Percentiles rank a stretch among this genome's conserved stretches.
Evolutionary conservation across 352 stramenopile genomes (phyloP).

Genomic region (Albugo laibachii): DNA sequence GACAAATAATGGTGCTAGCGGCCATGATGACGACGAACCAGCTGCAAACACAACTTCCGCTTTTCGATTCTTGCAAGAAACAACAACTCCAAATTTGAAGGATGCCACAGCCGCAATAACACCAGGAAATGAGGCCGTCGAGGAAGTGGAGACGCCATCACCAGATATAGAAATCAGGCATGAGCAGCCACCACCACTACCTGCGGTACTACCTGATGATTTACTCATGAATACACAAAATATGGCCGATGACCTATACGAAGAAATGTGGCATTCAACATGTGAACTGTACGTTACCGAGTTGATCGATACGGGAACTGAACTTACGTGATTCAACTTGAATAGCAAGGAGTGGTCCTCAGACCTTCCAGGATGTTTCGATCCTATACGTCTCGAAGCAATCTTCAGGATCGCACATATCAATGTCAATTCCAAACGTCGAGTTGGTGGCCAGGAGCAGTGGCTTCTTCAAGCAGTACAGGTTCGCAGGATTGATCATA

Average conservation of each 20-base stretch:
- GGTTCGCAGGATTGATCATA: slow-evolving; percentile 13
- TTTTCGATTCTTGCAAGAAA: slow-evolving; percentile 46
- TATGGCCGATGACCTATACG: slow-evolving; percentile 30
- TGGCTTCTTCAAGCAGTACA: slow-evolving; percentile 63
- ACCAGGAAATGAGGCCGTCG: no score
- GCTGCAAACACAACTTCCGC: slow-evolving; percentile 17
- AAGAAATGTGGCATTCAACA: slow-evolving; percentile 57
- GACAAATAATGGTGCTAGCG: not conserved
- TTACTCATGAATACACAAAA: slow-evolving; percentile 31
- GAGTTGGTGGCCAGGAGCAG: slow-evolving; percentile 58
- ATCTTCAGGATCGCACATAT: slow-evolving; percentile 49
- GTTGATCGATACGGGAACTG: no score
- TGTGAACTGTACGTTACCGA: slow-evolving; percentile 39
- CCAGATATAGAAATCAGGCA: not conserved
- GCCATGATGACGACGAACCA: not conserved
- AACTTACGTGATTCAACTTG: no score
- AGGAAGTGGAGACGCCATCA: not conserved
- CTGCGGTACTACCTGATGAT: slow-evolving; percentile 19
- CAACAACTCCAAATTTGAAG: no score
- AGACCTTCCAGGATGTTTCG: not conserved
- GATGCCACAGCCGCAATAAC: no score
- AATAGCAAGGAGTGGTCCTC: slow-evolving; percentile 6
- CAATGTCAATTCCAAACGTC: slow-evolving; percentile 41
- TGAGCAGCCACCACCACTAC: slow-evolving; percentile 1
- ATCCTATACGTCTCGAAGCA: slow-evolving; percentile 13